phyloP scores from a whole-genome alignment of 306 rosid genomes.

The Gynostemma pentaphyllum region DNA sequence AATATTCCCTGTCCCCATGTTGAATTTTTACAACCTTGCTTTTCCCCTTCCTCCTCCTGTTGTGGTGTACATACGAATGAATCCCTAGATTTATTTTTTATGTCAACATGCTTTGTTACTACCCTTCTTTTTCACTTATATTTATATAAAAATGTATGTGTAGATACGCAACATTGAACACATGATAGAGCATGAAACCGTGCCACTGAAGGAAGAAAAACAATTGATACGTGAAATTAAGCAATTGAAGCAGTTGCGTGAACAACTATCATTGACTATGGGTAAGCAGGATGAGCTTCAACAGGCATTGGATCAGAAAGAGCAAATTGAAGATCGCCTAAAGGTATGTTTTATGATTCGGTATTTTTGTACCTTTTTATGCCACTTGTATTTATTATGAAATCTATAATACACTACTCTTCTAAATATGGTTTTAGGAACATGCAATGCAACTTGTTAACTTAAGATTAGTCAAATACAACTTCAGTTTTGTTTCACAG shows the following conservation, averaged over 20 bases:
- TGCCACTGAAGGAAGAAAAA: conserved; percentile 71
- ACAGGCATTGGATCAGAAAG: conserved; percentile 42
- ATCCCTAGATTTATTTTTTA: background rate
- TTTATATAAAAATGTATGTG: background rate
- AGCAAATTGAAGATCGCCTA: conserved; percentile 42
- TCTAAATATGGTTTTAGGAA: background rate
- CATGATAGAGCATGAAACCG: conserved; percentile 65
- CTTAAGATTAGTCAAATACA: background rate
- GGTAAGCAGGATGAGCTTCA: conserved; percentile 53
- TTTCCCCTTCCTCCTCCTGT: too few relatives aligned
- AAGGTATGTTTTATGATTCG: conserved; percentile 30
- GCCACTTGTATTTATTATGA: background rate
- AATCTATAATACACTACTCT: background rate
- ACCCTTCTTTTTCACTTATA: background rate
- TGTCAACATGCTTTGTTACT: background rate
- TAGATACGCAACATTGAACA: conserved; percentile 71
- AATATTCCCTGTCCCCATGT: too few relatives aligned
- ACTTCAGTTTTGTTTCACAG: background rate
- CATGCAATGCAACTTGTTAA: background rate
- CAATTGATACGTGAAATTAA: conserved; percentile 64
- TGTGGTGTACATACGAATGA: background rate
- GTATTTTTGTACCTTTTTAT: background rate
- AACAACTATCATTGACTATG: conserved; percentile 41
- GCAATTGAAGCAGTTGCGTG: conserved; percentile 61
- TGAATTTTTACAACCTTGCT: too few relatives aligned